Base-by-base conservation (phyloP, 129 eudicot species). In the Gnaphalium uliginosum region DNA sequence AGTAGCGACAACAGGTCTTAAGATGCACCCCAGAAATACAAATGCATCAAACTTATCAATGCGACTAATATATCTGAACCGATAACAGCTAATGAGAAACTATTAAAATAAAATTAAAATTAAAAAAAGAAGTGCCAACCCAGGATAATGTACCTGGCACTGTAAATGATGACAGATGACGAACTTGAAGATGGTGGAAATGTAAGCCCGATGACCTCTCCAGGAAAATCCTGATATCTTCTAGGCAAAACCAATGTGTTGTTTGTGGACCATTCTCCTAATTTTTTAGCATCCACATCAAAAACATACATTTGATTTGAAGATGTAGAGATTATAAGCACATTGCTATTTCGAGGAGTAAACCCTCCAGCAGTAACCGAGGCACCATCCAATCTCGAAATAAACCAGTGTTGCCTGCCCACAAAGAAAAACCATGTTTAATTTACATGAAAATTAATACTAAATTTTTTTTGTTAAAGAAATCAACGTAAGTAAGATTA, bases 341-440 rank as follows among this genome's bases (percentile, higher is more conserved):
- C 88, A 80, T 95, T 95, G 90, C 87, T 86, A 77, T 88, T 84
- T 72, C 73, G 69, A 27, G 97, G 97, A 77, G 85, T 81, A 75
- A 95, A 95, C 25, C 99, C 97, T 72, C 86, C 94, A 70, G 97
- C 94, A 18, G 97, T 89, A 41, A 95, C 96, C 18, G 97, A 89
- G 46, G 94, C 94, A 25, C 97, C 99, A 78, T 89, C 92, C 85
- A 95, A 83, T 83, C 97, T 86, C 71, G 97, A 81, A 79, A 95
- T 81, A 77, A 91, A 91, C 99, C 97, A 95, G 81, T 95, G 99
- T 65, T 95, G 99, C 88, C 61, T 56, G 61, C 13, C 8, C 26
- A 56, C 61, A 56, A 56, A 56, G 61, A 19, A 56, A 21, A 6
- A 0, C 13, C 46, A 39, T 37, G 3, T 9, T 37, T 37, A 37